Evolutionary conservation across 176 grass and related monocot genomes (phyloP), one percentile per base, ranked within the genome.

Genomic region (Carex littledalei): DNA sequence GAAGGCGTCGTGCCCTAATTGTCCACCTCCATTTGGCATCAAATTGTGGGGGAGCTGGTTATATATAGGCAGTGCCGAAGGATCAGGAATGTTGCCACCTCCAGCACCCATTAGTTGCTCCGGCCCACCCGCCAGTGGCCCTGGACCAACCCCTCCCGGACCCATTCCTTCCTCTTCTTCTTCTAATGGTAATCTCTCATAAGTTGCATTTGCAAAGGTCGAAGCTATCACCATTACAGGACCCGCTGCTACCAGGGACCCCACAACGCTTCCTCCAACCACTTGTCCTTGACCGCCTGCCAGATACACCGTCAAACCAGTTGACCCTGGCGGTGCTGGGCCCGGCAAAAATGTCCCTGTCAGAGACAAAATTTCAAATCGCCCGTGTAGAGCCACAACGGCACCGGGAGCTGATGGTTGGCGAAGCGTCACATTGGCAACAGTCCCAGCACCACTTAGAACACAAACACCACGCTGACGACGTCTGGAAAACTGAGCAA

Each of bases 161-260:
- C 35, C 86, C 0, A 32, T 62, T 29, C 86, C 87, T 63, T 97
- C 92, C 3, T 94, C 95, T 7, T 91, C 92, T 12, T 97, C 90
- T 20, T 94, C 94, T 1, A 97, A 84, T 35, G 95, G 92, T 35
- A 97, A 81, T 61, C 95, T 86, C 83, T 98, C 95, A 79, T 98
- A 98, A 26, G 92, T 94, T 49, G 95, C 95, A 87, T 98, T 98
- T 18, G 95, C 84, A 82, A 98, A 98, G 53, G 95, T 94, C 18
- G 95, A 98, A n/a, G 95, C 95, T 83, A 98, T 90, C 69, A 98
- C 91, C 91, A 98, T 98, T 63, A 98, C 91, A 1, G 95, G 91
- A 0, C 95, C 95, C 0, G 92, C 91, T 37, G 95, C 95, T 63
- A 93, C 55, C 49, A 98, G 88, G 2, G 95, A 81, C 14, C 95